Evolutionary conservation across 345 rosid genomes (phyloP), one percentile per base, ranked within the genome.

Genomic region (Rhodomyrtus tomentosa): DNA sequence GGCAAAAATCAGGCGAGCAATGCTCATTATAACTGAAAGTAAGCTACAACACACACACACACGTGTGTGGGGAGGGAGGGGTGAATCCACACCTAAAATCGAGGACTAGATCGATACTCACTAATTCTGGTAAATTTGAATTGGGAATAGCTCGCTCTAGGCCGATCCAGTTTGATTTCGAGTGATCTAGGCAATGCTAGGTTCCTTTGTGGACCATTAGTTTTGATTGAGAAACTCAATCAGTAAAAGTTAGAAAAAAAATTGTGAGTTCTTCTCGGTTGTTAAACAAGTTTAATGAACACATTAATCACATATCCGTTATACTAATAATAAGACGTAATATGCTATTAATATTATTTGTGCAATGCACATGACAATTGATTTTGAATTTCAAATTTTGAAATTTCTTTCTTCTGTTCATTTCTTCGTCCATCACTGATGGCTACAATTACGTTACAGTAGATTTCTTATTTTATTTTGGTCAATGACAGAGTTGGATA

Each of bases 91-190:
- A 6, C 18, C 6, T 15, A 6, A 16, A 51, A 51, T 5, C 0
- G 3, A 2, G 7, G 16, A 51, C 7, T 0, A 7, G 6, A 51
- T 0, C 7, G 3, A 5, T 16, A 16, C 53, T 51, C 53, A 16
- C 7, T 21, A 2, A 0, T 15, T 15, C 7, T 5, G 5, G 53
- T 51, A 51, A 51, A 16, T 51, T 51, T 2, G 21, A 16, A 15
- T 2, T 0, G 20, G 7, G 21, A 51, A 51, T 7, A 5, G 0
- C 6, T 3, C 2, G 5, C 16, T 51, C 20, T 16, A 6, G 7
- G 2, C 20, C 0, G 20, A 7, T 51, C 21, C 0, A 0, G 2
- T 51, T 3, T 7, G 2, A 0, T 15, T 50, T 3, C 20, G 20
- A 14, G 53, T 0, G 20, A 16, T 51, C 14, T 5, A 20, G 18